Percentiles rank a stretch among this genome's conserved stretches.
phyloP scores from a whole-genome alignment of 108 stramenopile genomes.

The Pseudonitzschia multistriata region DNA sequence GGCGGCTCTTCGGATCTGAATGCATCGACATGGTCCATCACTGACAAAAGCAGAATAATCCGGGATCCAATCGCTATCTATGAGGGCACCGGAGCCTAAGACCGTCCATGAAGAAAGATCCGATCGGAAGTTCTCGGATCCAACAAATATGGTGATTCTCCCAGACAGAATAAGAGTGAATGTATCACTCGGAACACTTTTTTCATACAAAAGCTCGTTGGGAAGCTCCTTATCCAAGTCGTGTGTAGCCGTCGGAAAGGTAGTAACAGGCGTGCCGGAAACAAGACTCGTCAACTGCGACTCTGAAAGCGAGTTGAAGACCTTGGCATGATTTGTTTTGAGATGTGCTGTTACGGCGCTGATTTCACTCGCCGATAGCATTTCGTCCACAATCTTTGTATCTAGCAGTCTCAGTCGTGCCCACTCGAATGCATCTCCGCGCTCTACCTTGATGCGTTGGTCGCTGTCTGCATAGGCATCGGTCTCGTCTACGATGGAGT shows the following conservation, averaged over 20 bases:
- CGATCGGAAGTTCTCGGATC: constrained; percentile 80
- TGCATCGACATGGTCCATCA: constrained; percentile 66
- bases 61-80: constrained; percentile 53
- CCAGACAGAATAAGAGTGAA: constrained; percentile 84
- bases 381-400: constrained; percentile 76
- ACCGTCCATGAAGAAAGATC: constrained; percentile 88
- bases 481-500: constrained; percentile 98
- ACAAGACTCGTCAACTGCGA: constrained; percentile 60
- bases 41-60: constrained; percentile 87
- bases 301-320: constrained; percentile 64
- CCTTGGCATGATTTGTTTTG: constrained; percentile 61
- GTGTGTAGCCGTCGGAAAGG: constrained; percentile 55
- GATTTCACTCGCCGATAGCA: constrained; percentile 67
- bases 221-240: constrained; percentile 44
- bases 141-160: constrained; percentile 81
- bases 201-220: constrained; percentile 65
- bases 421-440: constrained; percentile 62
- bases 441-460: constrained; percentile 51
- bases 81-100: constrained; percentile 69
- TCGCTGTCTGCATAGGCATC: constrained; percentile 81
- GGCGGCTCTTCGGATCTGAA: constrained; percentile 48
- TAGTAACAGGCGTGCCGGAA: constrained; percentile 57
- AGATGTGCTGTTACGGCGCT: constrained; percentile 83
- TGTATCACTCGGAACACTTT: constrained; percentile 56
- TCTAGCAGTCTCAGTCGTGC: constrained; percentile 80